A percentile compares a stretch with the other conserved stretches of the same genome.
Conservation (phyloP, 208 protist species). For the Wallacemonas sp. region DNA sequence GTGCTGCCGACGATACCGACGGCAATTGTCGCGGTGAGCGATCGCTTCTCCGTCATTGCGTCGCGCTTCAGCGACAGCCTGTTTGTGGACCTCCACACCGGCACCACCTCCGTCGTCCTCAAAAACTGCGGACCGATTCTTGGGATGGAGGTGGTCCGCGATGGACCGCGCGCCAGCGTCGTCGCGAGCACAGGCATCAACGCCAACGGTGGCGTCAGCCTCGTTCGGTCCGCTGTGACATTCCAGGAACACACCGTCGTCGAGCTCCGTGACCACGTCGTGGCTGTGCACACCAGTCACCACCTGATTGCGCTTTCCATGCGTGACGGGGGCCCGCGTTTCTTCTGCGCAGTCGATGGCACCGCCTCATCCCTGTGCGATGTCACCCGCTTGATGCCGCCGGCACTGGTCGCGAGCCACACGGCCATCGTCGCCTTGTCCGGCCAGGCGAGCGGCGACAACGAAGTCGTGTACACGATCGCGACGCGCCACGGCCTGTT, state of each 20-base stretch:
- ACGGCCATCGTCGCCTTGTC: neutral
- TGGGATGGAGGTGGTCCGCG: slow-evolving; percentile 54
- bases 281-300: slow-evolving; percentile 19
- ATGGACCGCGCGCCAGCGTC: slow-evolving; percentile 46
- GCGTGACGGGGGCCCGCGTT: slow-evolving; percentile 29
- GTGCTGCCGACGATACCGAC: slow-evolving; percentile 31
- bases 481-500: slow-evolving; percentile 10
- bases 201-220: slow-evolving; percentile 56
- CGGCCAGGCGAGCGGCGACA: neutral
- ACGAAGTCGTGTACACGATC: neutral
- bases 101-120: slow-evolving; percentile 37
- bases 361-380: slow-evolving; percentile 1
- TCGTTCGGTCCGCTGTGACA: slow-evolving; percentile 66
- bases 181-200: slow-evolving; percentile 74
- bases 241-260: slow-evolving; percentile 31
- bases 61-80: slow-evolving; percentile 62
- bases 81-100: slow-evolving; percentile 37
- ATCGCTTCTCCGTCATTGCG: slow-evolving; percentile 42
- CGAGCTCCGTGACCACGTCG: slow-evolving; percentile 19
- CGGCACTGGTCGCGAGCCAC: neutral
- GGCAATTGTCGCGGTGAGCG: slow-evolving; percentile 18
- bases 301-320: slow-evolving; percentile 38
- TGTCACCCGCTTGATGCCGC: slow-evolving; percentile 4
- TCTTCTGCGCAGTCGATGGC: slow-evolving; percentile 1
- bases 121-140: slow-evolving; percentile 76